phyloP scores from a whole-genome alignment of 2,329 filamentous ascomycete species.

The Scorias spongiosa region DNA sequence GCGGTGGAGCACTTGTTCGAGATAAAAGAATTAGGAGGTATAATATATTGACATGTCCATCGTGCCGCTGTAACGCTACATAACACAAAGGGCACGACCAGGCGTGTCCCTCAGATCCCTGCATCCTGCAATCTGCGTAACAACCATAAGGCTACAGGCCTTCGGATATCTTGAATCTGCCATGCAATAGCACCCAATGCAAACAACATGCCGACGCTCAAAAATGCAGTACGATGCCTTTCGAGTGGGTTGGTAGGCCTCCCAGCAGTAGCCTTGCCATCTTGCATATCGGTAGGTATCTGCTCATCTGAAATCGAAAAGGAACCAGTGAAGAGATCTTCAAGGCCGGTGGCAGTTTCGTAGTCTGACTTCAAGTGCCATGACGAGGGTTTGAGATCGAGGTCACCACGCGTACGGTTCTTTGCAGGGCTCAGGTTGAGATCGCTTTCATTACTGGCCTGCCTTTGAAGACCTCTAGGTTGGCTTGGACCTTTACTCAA shows the following conservation, averaged over 20 bases:
- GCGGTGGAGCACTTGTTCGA: too few species aligned
- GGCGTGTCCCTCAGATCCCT: constrained; percentile 1
- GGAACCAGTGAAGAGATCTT: constrained; percentile 12
- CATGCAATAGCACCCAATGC: constrained; percentile 3
- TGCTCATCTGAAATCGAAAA: constrained; percentile 9
- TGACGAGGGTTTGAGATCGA: constrained; percentile 7
- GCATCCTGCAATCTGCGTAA: constrained; percentile 3
- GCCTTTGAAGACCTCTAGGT: neutral
- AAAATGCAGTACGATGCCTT: neutral
- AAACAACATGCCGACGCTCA: neutral
- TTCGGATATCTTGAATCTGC: constrained; percentile 2
- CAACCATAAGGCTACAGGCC: constrained; percentile 6
- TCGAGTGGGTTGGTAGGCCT: neutral
- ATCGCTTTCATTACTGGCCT: constrained; percentile 1
- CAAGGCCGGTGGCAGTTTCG: constrained; percentile 9
- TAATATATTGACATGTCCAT: too few species aligned
- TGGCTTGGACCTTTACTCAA: neutral
- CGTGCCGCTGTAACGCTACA: too few species aligned
- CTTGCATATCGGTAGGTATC: neutral
- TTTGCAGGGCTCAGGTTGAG: constrained; percentile 7
- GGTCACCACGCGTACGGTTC: constrained; percentile 7
- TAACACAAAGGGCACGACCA: too few species aligned
- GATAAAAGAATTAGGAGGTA: too few species aligned
- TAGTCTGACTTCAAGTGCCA: constrained; percentile 8
- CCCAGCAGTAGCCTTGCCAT: neutral